A percentile compares a stretch with the other conserved stretches of the same genome.
These are phyloP conservation scores for Dentipellis sp. DNA, from an alignment of 768 basidiomycete genomes.

Conservation along the genomic window DNA sequence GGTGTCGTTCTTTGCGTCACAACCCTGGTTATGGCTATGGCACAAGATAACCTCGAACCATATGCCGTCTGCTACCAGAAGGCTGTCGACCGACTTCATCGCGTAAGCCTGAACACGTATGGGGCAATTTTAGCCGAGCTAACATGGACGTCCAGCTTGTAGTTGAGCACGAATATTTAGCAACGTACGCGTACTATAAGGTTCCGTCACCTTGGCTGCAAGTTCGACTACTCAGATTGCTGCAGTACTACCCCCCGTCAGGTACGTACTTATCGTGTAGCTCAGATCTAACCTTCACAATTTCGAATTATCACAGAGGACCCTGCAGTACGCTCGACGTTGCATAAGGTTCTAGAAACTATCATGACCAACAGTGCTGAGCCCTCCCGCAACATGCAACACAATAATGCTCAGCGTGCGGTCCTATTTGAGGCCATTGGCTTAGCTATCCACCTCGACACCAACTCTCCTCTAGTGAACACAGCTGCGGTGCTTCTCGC, in stretches of 20 bases:
- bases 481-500: conserved; percentile 88
- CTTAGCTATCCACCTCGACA: conserved; percentile 92
- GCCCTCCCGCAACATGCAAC: conserved; percentile 89
- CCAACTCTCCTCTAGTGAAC: conserved; percentile 79
- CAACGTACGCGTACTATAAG: conserved; percentile 94
- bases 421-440: conserved; percentile 98
- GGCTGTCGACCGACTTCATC: conserved; percentile 82
- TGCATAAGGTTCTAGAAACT: conserved; percentile 79
- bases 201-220: conserved; percentile 97
- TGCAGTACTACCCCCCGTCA: conserved; percentile 95
- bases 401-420: conserved; percentile 97
- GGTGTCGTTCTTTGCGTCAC: conserved; percentile 94
- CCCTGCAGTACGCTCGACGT: conserved; percentile 60
- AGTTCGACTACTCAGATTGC: conserved; percentile 83
- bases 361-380: conserved; percentile 90
- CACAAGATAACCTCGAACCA: conserved; percentile 88
- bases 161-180: conserved; percentile 81
- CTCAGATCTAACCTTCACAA: not conserved
- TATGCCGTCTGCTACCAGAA: conserved; percentile 91
- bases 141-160: conserved; percentile 48
- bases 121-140: not conserved
- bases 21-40: conserved; percentile 86
- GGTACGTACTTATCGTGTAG: conserved; percentile 41
- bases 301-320: conserved; percentile 51
- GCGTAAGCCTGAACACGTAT: conserved; percentile 33